Evolutionary conservation across 768 basidiomycete genomes (phyloP), one percentile per base, ranked within the genome.

Genomic region (Holtermannia corniformis): DNA sequence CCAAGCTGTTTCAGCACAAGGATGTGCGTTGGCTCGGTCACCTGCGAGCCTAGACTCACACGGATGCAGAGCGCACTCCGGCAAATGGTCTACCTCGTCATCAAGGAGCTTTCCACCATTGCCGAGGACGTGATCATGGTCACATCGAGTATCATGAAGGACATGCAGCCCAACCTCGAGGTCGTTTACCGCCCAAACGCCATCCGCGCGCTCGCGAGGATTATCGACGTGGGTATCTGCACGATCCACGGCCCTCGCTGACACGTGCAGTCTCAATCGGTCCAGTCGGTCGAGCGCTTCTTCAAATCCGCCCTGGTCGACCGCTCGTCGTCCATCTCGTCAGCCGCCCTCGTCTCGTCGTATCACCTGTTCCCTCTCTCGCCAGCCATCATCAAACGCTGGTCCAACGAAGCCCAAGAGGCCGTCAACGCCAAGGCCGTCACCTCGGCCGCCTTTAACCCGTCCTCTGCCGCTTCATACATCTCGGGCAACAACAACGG

Each of bases 71-170:
- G 84, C 64, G 92, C 92, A 10, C 78, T 99, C 57, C 83, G 95
- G 53, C 95, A 99, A 74, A 92, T 91, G 77, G 92, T 99, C 22
- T 99, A 99, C 76, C 79, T 99, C 55, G 87, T 93, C 48, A 96
- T 99, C 77, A 99, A 97, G 77, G 95, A 99, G 73, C 80, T 99
- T 11, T 85, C 91, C 24, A 83, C 81, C 28, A 85, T 86, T n/a
- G 89, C 95, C 14, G 91, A 99, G 73, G 93, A 97, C 77, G 90
- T 97, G 24, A 95, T 99, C 63, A 99, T 99, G 90, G 92, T 96
- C 57, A 99, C 95, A 10, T 87, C 85, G 72, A 95, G 90, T 66
- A 96, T 99, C 73, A 95, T 95, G 92, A 97, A 97, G 77, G 95
- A 99, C 68, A 99, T 97, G 90, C 95, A 99, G 67, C 86, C 92